Percentiles rank a stretch among this genome's conserved stretches.
These are phyloP conservation scores for Reticulascus tulasneorum DNA, from an alignment of 2,329 filamentous ascomycete species.

Conservation along the genomic window DNA sequence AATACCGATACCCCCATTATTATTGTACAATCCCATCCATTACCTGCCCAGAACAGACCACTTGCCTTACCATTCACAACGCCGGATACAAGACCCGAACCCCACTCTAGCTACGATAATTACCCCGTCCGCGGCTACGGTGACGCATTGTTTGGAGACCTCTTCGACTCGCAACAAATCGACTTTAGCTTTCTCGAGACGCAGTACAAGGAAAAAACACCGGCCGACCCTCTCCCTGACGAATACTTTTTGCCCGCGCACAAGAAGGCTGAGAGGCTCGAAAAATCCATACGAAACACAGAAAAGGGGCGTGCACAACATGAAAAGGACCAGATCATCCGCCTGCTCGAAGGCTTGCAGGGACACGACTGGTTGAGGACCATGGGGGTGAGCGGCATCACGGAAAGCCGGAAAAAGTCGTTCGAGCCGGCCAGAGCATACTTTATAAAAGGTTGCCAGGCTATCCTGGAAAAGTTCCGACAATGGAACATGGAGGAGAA, in stretches of 20 bases:
- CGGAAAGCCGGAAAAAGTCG: constrained; percentile 78
- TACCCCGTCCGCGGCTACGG: constrained; percentile 48
- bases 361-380: constrained; percentile 90
- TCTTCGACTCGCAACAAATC: constrained; percentile 53
- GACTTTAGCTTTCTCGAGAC: constrained; percentile 51
- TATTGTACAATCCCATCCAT: constrained; percentile 54
- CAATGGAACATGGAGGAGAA: constrained; percentile 89
- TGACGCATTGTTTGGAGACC: constrained; percentile 52
- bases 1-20: constrained; percentile 70
- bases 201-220: constrained; percentile 37
- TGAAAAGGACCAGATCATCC: constrained; percentile 61
- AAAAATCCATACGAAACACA: constrained; percentile 59
- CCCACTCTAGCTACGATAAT: constrained; percentile 16
- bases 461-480: constrained; percentile 81
- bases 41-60: constrained; percentile 19
- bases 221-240: constrained; percentile 54
- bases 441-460: constrained; percentile 79
- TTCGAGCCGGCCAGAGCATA: constrained; percentile 83
- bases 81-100: constrained; percentile 9
- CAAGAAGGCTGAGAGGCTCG: constrained; percentile 55
- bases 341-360: constrained; percentile 74
- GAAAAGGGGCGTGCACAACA: constrained; percentile 63
- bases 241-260: constrained; percentile 51
- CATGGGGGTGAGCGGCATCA: constrained; percentile 83
- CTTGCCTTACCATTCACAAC: too few relatives aligned